A percentile compares a stretch with the other conserved stretches of the same genome.
Conservation (phyloP, 768 basidiomycete species). For the Suillus americanus region DNA sequence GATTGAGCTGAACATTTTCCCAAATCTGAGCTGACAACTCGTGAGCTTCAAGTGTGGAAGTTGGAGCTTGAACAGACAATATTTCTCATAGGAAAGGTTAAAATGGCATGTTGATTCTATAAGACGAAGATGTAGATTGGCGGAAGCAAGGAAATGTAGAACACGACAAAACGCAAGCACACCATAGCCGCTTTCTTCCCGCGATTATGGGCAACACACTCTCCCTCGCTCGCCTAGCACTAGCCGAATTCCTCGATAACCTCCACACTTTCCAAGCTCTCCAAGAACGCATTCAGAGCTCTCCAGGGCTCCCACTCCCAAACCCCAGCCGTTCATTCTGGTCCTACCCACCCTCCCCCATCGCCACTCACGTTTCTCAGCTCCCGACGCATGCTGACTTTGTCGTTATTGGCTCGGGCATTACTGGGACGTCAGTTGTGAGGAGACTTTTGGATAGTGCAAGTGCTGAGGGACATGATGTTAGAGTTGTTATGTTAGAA, state of each 20-base stretch:
- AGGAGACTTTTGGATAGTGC: constrained; percentile 48
- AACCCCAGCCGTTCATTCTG: constrained; percentile 63
- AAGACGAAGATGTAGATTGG: neutral
- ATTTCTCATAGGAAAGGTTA: neutral
- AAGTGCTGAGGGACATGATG: constrained; percentile 20
- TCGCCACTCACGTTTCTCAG: constrained; percentile 38
- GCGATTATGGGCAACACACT: constrained; percentile 28
- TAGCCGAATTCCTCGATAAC: constrained; percentile 21
- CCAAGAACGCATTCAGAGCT: constrained; percentile 32
- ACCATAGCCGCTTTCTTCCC: neutral
- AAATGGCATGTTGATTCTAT: neutral
- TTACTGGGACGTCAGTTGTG: constrained; percentile 65
- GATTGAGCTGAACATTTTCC: neutral
- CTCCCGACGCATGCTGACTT: constrained; percentile 52
- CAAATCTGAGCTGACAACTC: neutral
- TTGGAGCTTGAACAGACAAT: neutral
- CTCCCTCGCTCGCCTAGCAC: constrained; percentile 18
- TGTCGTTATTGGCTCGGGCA: constrained; percentile 76
- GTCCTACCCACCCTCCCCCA: constrained; percentile 52
- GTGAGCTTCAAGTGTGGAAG: neutral
- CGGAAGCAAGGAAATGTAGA: too few relatives aligned
- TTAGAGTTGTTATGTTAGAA: constrained; percentile 73
- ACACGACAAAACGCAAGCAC: too few relatives aligned
- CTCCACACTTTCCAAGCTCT: constrained; percentile 25
- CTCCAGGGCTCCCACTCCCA: constrained; percentile 59